A percentile compares a stretch with the other conserved stretches of the same genome.
These are phyloP conservation scores for Bertia moriformis DNA, from an alignment of 2,329 filamentous ascomycete species.

Conservation along the genomic window DNA sequence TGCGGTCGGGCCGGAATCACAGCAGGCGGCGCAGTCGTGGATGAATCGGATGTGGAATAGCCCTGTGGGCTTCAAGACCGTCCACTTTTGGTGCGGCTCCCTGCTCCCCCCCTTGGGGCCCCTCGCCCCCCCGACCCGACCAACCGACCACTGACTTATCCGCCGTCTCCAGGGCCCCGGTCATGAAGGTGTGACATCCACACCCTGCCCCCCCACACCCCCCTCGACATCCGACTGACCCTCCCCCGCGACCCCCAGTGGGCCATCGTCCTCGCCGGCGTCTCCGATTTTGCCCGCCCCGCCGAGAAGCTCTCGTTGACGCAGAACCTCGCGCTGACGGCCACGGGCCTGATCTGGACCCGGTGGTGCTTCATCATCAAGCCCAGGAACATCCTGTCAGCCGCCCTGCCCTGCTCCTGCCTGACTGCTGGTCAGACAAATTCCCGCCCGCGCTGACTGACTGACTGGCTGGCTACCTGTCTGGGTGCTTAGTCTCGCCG, in stretches of 20 bases:
- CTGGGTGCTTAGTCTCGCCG: slow-evolving; percentile 65
- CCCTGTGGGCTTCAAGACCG: slow-evolving; percentile 73
- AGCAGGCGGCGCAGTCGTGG: slow-evolving; percentile 34
- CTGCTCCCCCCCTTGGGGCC: too few species aligned
- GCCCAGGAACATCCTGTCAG: slow-evolving; percentile 77
- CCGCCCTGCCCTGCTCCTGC: too few species aligned
- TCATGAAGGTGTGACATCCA: background rate
- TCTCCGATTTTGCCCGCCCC: slow-evolving; percentile 81
- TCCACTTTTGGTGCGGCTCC: slow-evolving; percentile 99
- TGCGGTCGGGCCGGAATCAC: slow-evolving; percentile 22
- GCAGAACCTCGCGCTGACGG: slow-evolving; percentile 79
- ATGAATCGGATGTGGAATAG: slow-evolving; percentile 75
- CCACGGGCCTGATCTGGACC: slow-evolving; percentile 92
- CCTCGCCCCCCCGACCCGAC: slow-evolving; percentile 24
- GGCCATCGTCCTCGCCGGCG: slow-evolving; percentile 80
- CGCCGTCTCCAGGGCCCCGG: too few species aligned
- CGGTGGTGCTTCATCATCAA: slow-evolving; percentile 97
- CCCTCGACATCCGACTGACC: slow-evolving; percentile 75
- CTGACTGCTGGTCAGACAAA: background rate
- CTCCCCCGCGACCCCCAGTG: slow-evolving; percentile 38
- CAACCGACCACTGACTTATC: background rate
- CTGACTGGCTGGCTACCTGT: background rate
- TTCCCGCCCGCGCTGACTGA: background rate
- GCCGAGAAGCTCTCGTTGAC: slow-evolving; percentile 84
- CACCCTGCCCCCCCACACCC: slow-evolving; percentile 45